These are phyloP conservation scores for Cladosporium sp. DNA, from an alignment of 2,329 filamentous ascomycete genomes.

Conservation along the genomic window DNA sequence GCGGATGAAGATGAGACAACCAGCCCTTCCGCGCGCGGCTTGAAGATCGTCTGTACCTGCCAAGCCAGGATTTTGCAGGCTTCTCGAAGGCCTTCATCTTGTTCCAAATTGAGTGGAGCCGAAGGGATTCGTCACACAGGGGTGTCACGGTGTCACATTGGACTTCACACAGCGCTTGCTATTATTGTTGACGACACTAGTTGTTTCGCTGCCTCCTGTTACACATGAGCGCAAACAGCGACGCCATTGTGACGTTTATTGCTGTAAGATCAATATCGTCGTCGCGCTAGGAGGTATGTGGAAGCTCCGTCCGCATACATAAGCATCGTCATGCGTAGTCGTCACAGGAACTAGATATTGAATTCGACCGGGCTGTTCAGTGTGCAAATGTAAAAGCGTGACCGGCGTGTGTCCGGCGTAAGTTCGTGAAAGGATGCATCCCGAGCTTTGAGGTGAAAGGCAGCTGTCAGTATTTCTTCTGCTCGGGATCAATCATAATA, in stretches of 20 bases:
- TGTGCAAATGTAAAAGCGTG: not conserved
- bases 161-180: not conserved
- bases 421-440: not conserved
- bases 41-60: not conserved
- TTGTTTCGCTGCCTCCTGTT: not conserved
- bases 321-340: too few species aligned
- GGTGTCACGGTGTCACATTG: slow-evolving; percentile 7
- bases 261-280: not conserved
- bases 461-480: too few species aligned
- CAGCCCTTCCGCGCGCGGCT: not conserved
- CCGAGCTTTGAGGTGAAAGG: not conserved
- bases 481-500: too few species aligned
- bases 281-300: too few species aligned
- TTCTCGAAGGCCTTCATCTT: slow-evolving; percentile 6
- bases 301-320: too few species aligned
- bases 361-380: too few species aligned
- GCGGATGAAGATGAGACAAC: not conserved
- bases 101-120: slow-evolving; percentile 1
- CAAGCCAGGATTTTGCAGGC: not conserved
- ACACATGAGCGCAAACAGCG: not conserved
- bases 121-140: not conserved
- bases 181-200: not conserved
- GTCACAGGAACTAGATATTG: too few species aligned
- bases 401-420: not conserved
- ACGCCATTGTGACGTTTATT: not conserved